phyloP scores from a whole-genome alignment of 345 rosid genomes.

The Corchorus olitorius region DNA sequence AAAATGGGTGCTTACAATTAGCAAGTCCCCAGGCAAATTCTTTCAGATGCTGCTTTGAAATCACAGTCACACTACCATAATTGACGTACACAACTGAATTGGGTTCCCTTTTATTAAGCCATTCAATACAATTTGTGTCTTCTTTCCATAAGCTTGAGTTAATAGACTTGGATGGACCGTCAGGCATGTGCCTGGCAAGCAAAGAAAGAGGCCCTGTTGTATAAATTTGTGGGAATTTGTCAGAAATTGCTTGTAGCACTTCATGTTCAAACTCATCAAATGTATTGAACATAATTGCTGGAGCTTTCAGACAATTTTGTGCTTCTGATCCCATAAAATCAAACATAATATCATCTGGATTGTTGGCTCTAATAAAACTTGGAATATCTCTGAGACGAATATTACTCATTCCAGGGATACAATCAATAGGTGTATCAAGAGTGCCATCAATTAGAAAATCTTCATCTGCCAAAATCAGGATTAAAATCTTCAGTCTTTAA shows the following conservation, averaged over 20 bases:
- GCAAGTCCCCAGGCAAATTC: conserved; percentile 19
- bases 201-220: too few relatives aligned
- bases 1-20: conserved; percentile 3
- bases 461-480: conserved; percentile 25
- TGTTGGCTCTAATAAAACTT: conserved; percentile 26
- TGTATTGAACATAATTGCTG: background rate
- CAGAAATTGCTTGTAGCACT: too few relatives aligned
- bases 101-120: background rate
- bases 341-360: conserved; percentile 26
- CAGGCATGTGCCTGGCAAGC: too few relatives aligned
- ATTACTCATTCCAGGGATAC: conserved; percentile 43
- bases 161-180: too few relatives aligned
- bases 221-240: too few relatives aligned
- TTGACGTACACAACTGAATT: conserved; percentile 31
- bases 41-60: conserved; percentile 11
- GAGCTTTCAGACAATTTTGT: conserved; percentile 17
- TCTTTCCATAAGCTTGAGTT: too few relatives aligned
- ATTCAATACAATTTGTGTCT: too few relatives aligned
- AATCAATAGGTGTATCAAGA: conserved; percentile 31
- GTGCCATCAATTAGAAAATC: conserved; percentile 28
- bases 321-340: conserved; percentile 20
- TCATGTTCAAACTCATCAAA: too few relatives aligned
- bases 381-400: conserved; percentile 32
- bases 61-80: conserved; percentile 19
- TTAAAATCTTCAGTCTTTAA: background rate